A percentile compares a stretch with the other conserved stretches of the same genome.
These are phyloP conservation scores for Phaeomoniella chlamydospora DNA, from an alignment of 2,329 filamentous ascomycete genomes.

Conservation along the genomic window DNA sequence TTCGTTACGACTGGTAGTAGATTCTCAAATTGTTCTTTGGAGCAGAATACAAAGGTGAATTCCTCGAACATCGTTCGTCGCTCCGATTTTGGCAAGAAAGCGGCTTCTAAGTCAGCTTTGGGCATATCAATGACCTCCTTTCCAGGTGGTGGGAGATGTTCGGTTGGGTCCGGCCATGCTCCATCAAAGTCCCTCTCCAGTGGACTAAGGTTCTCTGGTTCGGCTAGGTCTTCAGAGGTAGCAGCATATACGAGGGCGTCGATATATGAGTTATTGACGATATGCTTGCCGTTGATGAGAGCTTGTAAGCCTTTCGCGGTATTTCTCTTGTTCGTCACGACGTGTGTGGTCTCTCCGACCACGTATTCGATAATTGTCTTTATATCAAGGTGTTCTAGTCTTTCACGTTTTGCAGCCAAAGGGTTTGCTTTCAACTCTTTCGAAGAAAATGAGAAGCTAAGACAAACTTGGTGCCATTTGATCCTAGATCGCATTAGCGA, in stretches of 20 bases:
- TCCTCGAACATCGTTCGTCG: slow-evolving; percentile 66
- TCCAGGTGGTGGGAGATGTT: slow-evolving; percentile 59
- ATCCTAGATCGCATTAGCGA: slow-evolving; percentile 35
- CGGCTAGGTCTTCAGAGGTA: slow-evolving; percentile 33
- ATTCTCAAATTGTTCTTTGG: slow-evolving; percentile 58
- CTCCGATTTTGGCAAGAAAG: slow-evolving; percentile 13
- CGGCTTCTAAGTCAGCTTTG: slow-evolving; percentile 18
- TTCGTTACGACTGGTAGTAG: slow-evolving; percentile 61
- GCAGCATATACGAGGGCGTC: slow-evolving; percentile 54
- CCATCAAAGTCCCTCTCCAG: slow-evolving; percentile 69
- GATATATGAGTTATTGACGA: slow-evolving; percentile 62
- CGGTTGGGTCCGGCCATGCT: slow-evolving; percentile 61
- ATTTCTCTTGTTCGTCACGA: slow-evolving; percentile 80
- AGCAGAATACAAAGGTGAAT: slow-evolving; percentile 80
- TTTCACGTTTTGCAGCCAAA: slow-evolving; percentile 44
- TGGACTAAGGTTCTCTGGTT: slow-evolving; percentile 34
- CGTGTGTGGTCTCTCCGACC: slow-evolving; percentile 61
- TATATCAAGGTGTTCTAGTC: slow-evolving; percentile 74
- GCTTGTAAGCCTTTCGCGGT: slow-evolving; percentile 77
- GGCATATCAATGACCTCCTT: slow-evolving; percentile 60
- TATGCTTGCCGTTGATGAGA: slow-evolving; percentile 62
- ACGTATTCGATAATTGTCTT: slow-evolving; percentile 68
- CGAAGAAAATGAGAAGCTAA: slow-evolving; percentile 64
- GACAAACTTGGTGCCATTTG: slow-evolving; percentile 64
- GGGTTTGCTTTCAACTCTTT: slow-evolving; percentile 55